phyloP scores from a whole-genome alignment of 2,329 filamentous ascomycete species.

The Tolypocladium ovalisporum region DNA sequence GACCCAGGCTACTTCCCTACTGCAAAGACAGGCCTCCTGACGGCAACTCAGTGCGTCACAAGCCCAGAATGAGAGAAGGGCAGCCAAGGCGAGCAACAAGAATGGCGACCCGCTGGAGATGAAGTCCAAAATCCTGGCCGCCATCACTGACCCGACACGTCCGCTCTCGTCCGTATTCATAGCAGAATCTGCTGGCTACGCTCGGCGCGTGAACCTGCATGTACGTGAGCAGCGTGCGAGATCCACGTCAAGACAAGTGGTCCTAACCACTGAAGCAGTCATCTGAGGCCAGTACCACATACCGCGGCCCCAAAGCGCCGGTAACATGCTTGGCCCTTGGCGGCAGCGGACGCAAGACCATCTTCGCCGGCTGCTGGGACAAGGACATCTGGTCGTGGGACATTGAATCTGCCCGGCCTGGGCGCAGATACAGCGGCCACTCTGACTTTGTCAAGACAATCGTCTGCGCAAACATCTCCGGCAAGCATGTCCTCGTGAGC shows the following conservation, averaged over 20 bases:
- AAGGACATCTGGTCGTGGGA: conserved; percentile 85
- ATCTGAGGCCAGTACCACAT: conserved; percentile 30
- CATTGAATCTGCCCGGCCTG: conserved; percentile 40
- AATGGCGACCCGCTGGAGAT: conserved; percentile 72
- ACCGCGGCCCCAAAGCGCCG: conserved; percentile 67
- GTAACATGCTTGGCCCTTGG: conserved; percentile 66
- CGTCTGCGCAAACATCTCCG: conserved; percentile 47
- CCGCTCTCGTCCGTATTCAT: conserved; percentile 54
- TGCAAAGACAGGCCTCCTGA: background rate
- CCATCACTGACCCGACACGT: conserved; percentile 55
- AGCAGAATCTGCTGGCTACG: conserved; percentile 76
- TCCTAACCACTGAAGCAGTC: conserved; percentile 11
- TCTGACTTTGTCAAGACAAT: conserved; percentile 86
- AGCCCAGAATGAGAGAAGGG: conserved; percentile 46
- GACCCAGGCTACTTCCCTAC: too few relatives aligned
- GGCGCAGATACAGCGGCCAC: conserved; percentile 63
- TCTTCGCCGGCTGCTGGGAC: conserved; percentile 93
- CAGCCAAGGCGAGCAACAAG: conserved; percentile 62
- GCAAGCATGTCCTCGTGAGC: conserved; percentile 56
- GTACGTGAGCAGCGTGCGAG: conserved; percentile 2
- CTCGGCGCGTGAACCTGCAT: conserved; percentile 47
- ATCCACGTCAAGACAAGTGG: too few relatives aligned
- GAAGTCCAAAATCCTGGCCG: conserved; percentile 76
- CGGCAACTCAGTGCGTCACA: conserved; percentile 32
- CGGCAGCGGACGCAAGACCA: conserved; percentile 38